These are phyloP conservation scores for Paecilomyces variotii DNA, from an alignment of 2,329 filamentous ascomycete genomes.

Conservation along the genomic window DNA sequence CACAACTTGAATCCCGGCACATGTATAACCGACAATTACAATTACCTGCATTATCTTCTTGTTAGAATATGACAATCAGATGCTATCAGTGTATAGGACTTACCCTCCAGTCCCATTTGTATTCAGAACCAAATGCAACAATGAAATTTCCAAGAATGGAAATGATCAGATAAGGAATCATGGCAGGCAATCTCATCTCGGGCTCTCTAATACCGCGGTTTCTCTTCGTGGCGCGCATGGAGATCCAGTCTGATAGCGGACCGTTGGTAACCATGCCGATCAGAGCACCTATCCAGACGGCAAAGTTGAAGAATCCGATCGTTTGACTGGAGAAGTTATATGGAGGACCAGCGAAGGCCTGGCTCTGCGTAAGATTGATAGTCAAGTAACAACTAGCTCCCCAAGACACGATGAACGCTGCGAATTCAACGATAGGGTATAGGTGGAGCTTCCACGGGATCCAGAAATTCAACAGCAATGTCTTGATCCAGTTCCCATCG, in stretches of 20 bases:
- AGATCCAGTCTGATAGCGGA: slow-evolving; percentile 50
- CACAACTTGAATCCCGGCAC: slow-evolving; percentile 50
- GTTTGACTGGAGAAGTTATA: slow-evolving; percentile 45
- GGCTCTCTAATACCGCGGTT: slow-evolving; percentile 51
- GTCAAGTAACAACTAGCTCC: slow-evolving; percentile 50
- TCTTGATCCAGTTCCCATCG: slow-evolving; percentile 36
- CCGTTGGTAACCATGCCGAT: slow-evolving; percentile 50
- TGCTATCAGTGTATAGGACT: slow-evolving; percentile 10
- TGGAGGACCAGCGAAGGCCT: slow-evolving; percentile 47
- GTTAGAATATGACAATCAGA: neutral
- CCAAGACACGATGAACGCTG: slow-evolving; percentile 56
- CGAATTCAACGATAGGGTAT: slow-evolving; percentile 57
- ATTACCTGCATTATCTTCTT: slow-evolving; percentile 24
- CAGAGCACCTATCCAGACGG: slow-evolving; percentile 45
- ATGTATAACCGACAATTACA: slow-evolving; percentile 51
- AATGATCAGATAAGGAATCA: slow-evolving; percentile 51
- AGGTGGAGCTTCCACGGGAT: slow-evolving; percentile 55
- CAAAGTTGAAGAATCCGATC: slow-evolving; percentile 52
- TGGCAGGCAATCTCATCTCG: slow-evolving; percentile 50
- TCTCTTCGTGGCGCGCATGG: slow-evolving; percentile 42
- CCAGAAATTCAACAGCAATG: slow-evolving; percentile 48
- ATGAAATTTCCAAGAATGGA: slow-evolving; percentile 53
- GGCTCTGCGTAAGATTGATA: slow-evolving; percentile 52
- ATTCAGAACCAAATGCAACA: slow-evolving; percentile 46
- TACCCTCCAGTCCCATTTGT: slow-evolving; percentile 46